Evolutionary conservation across 768 basidiomycete species (phyloP).

Genomic region (Boletus sp.): DNA sequence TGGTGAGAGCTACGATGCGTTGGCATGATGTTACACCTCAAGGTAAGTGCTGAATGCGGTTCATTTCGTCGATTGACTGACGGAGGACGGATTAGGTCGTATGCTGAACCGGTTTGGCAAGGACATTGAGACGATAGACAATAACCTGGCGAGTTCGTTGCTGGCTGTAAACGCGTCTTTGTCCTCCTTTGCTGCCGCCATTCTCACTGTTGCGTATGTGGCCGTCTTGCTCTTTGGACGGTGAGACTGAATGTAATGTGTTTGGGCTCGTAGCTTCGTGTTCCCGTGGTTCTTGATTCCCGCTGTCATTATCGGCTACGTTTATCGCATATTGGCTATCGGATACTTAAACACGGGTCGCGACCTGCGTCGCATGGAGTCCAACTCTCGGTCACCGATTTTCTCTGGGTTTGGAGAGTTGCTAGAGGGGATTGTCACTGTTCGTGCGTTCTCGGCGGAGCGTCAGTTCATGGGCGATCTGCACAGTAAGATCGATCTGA

Average conservation of each 20-base stretch:
- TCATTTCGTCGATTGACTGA: background rate
- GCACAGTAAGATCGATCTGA: constrained; percentile 70
- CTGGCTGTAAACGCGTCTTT: constrained; percentile 77
- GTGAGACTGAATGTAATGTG: constrained; percentile 1
- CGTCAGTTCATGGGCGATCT: constrained; percentile 71
- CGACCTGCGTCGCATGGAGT: constrained; percentile 88
- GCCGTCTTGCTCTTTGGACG: background rate
- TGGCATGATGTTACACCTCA: constrained; percentile 84
- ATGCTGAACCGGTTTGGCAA: constrained; percentile 87
- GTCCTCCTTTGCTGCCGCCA: constrained; percentile 73
- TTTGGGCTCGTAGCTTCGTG: constrained; percentile 44
- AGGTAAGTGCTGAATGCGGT: constrained; percentile 37
- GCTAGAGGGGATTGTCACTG: constrained; percentile 88
- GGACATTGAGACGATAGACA: constrained; percentile 88
- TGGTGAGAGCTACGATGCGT: constrained; percentile 81
- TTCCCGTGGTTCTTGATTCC: constrained; percentile 86
- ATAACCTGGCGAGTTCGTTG: constrained; percentile 62
- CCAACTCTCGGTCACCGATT: constrained; percentile 81
- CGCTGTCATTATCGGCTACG: constrained; percentile 66
- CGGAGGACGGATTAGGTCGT: constrained; percentile 46
- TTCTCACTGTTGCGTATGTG: constrained; percentile 67
- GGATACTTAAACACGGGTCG: constrained; percentile 80
- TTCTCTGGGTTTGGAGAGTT: constrained; percentile 82
- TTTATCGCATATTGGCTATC: constrained; percentile 67
- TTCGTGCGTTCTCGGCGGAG: constrained; percentile 88